Conservation (phyloP, 352 stramenopile species). For the Globisporangium viniferum region DNA sequence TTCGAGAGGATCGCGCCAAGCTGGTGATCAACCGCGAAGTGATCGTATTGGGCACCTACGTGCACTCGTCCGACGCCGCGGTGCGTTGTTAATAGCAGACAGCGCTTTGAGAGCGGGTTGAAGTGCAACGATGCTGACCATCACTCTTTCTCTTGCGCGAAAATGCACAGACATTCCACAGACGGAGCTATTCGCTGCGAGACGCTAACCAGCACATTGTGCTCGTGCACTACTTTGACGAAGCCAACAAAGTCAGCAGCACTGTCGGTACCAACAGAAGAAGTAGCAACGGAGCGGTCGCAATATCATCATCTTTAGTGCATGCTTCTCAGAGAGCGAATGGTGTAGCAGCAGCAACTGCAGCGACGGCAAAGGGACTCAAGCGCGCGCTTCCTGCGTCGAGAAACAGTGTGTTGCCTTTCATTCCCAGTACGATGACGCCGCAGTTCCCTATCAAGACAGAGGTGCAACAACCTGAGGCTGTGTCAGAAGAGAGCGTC, state of each 20-base stretch:
- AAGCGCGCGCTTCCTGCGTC: conserved; percentile 30
- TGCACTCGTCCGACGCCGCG: conserved; percentile 70
- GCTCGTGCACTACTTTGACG: conserved; percentile 88
- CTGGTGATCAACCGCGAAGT: conserved; percentile 81
- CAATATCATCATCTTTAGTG: neutral
- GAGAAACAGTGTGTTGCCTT: neutral
- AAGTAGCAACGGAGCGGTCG: neutral
- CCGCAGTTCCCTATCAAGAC: conserved; percentile 13
- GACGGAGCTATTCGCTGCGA: conserved; percentile 77
- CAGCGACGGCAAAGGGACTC: conserved; percentile 24
- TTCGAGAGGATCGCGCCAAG: conserved; percentile 81
- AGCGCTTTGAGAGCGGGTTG: too few species aligned
- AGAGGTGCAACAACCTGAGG: neutral
- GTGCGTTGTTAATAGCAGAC: conserved; percentile 26
- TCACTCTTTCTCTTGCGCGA: too few species aligned
- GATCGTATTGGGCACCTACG: conserved; percentile 80
- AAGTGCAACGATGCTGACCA: too few species aligned
- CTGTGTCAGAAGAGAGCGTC: conserved; percentile 28
- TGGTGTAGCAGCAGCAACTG: neutral
- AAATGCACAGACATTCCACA: conserved; percentile 65
- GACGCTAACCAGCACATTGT: conserved; percentile 65
- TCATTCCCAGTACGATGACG: neutral
- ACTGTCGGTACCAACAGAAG: neutral
- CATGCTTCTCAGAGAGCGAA: neutral
- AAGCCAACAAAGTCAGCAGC: conserved; percentile 46